Conservation (phyloP, 192 early-diverging fungal species). For the Linnemannia exigua region DNA sequence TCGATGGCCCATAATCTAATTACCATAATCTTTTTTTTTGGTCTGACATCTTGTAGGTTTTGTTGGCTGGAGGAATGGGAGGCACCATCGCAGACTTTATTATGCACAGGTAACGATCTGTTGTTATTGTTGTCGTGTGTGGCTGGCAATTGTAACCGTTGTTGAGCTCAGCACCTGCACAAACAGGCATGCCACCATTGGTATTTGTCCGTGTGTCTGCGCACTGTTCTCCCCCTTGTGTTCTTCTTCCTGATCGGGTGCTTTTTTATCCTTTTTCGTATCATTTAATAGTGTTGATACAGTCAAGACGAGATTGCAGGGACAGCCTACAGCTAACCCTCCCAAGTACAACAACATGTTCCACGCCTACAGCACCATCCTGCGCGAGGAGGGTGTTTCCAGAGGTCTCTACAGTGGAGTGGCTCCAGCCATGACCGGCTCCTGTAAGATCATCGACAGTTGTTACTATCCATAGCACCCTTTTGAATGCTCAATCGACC, state of each 20-base stretch:
- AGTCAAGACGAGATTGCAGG: conserved; percentile 71
- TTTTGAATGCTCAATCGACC: background rate
- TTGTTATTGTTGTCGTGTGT: background rate
- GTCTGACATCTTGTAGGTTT: conserved; percentile 36
- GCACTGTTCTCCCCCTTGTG: background rate
- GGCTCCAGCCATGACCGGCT: conserved; percentile 69
- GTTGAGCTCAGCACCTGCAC: background rate
- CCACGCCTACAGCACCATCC: conserved; percentile 68
- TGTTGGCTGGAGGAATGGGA: conserved; percentile 65
- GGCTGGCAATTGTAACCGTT: conserved; percentile 8
- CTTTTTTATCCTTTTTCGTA: background rate
- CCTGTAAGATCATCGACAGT: conserved; percentile 18
- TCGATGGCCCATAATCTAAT: background rate
- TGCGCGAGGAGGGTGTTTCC: conserved; percentile 66
- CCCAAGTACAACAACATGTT: conserved; percentile 71
- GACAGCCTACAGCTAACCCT: conserved; percentile 60
- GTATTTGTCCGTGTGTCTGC: background rate
- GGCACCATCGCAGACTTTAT: conserved; percentile 66
- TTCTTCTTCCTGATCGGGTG: background rate
- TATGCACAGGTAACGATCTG: conserved; percentile 67
- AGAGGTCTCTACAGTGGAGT: conserved; percentile 69
- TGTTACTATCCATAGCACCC: background rate
- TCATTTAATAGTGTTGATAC: conserved; percentile 58
- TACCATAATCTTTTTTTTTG: background rate
- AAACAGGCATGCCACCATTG: background rate